phyloP scores from a whole-genome alignment of 2,329 filamentous ascomycete species.

The Fusarium sororula region DNA sequence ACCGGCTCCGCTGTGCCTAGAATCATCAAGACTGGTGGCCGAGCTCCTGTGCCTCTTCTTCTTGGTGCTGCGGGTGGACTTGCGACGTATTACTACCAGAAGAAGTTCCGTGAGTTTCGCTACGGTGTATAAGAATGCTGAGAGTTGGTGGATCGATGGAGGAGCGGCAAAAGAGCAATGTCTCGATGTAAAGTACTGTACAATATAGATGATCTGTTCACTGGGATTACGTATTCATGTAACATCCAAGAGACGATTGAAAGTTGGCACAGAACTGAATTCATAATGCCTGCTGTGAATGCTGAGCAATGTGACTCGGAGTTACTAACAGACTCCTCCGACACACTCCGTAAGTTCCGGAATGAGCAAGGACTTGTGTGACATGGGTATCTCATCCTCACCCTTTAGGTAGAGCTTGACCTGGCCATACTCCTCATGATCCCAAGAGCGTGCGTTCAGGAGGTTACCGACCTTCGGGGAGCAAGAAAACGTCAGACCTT shows the following conservation, averaged over 20 bases:
- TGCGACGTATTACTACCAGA: constrained; percentile 53
- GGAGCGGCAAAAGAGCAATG: too few relatives aligned
- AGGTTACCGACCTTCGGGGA: neutral
- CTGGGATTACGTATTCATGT: neutral
- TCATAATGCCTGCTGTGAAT: neutral
- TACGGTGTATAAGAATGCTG: constrained; percentile 47
- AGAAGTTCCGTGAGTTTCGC: constrained; percentile 52
- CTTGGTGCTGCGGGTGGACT: constrained; percentile 47
- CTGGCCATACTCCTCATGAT: neutral
- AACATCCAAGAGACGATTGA: too few relatives aligned
- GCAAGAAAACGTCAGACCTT: too few relatives aligned
- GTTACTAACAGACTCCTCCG: neutral
- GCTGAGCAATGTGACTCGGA: neutral
- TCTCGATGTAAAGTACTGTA: neutral
- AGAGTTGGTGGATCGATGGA: rapidly evolving
- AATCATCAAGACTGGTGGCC: constrained; percentile 51
- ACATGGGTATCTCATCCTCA: neutral
- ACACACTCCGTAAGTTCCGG: neutral
- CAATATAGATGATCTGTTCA: neutral
- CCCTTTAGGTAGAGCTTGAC: neutral
- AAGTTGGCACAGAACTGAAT: too few relatives aligned
- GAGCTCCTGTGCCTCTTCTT: constrained; percentile 49
- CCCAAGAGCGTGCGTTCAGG: neutral
- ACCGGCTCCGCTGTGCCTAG: constrained; percentile 50
- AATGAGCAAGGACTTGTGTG: neutral